phyloP scores from a whole-genome alignment of 306 rosid genomes.

The Macrotyloma uniflorum region DNA sequence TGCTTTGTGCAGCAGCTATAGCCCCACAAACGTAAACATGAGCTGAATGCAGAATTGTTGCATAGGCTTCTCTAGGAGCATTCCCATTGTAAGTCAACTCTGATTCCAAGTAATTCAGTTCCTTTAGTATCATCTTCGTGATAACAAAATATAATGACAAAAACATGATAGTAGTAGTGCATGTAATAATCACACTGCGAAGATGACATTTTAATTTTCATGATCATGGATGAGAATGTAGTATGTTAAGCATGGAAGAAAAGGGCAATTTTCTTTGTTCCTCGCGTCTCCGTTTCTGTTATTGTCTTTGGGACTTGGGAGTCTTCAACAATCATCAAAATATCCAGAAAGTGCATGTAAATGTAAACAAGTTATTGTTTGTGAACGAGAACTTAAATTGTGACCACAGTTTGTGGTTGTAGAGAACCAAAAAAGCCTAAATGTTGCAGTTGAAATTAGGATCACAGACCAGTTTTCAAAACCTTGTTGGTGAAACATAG shows the following conservation, averaged over 20 bases:
- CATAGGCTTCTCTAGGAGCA: constrained; percentile 78
- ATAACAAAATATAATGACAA: background rate
- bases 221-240: constrained; percentile 6
- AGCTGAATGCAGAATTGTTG: constrained; percentile 95
- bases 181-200: constrained; percentile 24
- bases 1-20: constrained; percentile 93
- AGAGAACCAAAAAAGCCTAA: background rate
- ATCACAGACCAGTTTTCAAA: background rate
- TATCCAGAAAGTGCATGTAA: background rate
- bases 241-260: background rate
- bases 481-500: background rate
- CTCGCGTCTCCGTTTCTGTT: background rate
- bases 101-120: constrained; percentile 48
- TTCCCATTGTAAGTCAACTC: constrained; percentile 72
- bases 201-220: background rate
- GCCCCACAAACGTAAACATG: constrained; percentile 95
- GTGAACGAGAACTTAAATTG: background rate
- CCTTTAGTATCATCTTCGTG: constrained; percentile 12
- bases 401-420: background rate
- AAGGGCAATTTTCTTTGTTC: constrained; percentile 8
- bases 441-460: background rate
- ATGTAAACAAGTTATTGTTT: background rate
- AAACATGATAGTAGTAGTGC: background rate
- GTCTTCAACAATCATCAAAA: background rate
- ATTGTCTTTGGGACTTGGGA: background rate